Percentiles rank a stretch among this genome's conserved stretches.
Conservation (phyloP, 2,329 filamentous ascomycete species). For the Drechmeria coniospora region DNA sequence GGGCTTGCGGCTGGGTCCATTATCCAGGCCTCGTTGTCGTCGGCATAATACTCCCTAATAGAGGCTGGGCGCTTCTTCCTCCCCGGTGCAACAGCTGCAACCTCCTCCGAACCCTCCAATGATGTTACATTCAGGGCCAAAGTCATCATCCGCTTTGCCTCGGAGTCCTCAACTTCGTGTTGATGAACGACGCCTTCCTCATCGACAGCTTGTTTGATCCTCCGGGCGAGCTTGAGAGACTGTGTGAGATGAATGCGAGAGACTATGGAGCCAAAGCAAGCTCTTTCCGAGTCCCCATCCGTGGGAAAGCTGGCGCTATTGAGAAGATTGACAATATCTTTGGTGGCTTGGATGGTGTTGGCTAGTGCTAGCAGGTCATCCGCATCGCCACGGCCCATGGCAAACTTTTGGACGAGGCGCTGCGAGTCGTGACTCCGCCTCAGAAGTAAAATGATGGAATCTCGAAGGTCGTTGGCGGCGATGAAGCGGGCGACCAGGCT, state of each 20-base stretch:
- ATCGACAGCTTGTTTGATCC: conserved; percentile 69
- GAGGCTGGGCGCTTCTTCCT: conserved; percentile 29
- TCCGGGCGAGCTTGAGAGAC: conserved; percentile 51
- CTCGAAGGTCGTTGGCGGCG: conserved; percentile 48
- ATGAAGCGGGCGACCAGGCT: conserved; percentile 70
- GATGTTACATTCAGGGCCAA: conserved; percentile 58
- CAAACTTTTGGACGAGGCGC: conserved; percentile 85
- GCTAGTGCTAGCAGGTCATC: conserved; percentile 80
- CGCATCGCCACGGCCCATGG: conserved; percentile 76
- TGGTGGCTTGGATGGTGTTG: conserved; percentile 62
- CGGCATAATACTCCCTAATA: conserved; percentile 41
- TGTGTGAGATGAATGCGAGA: conserved; percentile 49
- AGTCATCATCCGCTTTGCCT: conserved; percentile 53
- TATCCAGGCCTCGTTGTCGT: conserved; percentile 45
- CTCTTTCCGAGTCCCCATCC: conserved; percentile 4
- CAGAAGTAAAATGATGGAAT: conserved; percentile 53
- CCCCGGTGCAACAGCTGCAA: conserved; percentile 34
- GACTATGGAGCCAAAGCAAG: conserved; percentile 30
- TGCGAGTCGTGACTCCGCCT: conserved; percentile 71
- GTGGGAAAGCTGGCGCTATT: conserved; percentile 8
- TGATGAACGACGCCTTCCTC: conserved; percentile 77
- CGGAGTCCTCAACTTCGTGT: conserved; percentile 60
- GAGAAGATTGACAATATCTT: conserved; percentile 43
- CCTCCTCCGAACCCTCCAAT: conserved; percentile 47
- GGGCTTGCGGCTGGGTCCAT: conserved; percentile 56